These are phyloP conservation scores for Picochlorum sp. DNA, from an alignment of 139 green algal species.

Conservation along the genomic window DNA sequence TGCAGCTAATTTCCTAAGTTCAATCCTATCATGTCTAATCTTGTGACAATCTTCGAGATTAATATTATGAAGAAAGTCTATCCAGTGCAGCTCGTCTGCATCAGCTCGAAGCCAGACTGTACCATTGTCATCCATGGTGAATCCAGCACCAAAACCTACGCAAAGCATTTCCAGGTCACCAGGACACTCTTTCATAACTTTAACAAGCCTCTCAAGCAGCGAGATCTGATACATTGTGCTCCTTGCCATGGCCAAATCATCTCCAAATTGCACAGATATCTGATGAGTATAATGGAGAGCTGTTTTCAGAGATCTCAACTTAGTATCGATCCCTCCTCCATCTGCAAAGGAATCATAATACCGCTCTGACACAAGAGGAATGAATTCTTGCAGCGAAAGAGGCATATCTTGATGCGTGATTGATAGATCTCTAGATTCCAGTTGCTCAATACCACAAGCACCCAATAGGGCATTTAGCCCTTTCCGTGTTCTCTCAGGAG, in stretches of 20 bases:
- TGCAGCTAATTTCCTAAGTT: too few species aligned
- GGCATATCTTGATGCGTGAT: not conserved
- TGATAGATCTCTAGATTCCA: not conserved
- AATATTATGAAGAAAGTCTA: not conserved
- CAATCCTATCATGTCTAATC: too few species aligned
- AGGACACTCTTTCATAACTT: not conserved
- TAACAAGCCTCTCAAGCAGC: not conserved
- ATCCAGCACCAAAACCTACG: slow-evolving; percentile 18
- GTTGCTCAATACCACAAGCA: slow-evolving; percentile 3
- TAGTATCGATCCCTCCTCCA: slow-evolving; percentile 8
- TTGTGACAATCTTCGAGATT: not conserved
- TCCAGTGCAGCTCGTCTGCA: slow-evolving; percentile 10
- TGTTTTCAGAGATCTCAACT: slow-evolving; percentile 28
- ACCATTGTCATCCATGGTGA: slow-evolving; percentile 18
- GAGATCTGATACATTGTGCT: slow-evolving; percentile 13
- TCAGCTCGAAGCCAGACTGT: slow-evolving; percentile 25
- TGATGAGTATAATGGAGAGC: slow-evolving; percentile 34
- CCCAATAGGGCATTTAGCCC: not conserved
- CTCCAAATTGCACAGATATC: slow-evolving; percentile 19
- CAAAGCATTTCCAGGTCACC: slow-evolving; percentile 8
- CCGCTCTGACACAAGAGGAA: not conserved
- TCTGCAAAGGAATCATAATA: not conserved
- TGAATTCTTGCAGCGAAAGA: not conserved
- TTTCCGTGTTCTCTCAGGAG: not conserved
- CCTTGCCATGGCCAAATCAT: not conserved